phyloP scores from a whole-genome alignment of 2,329 filamentous ascomycete genomes.

The Pseudodiploospora longispora region DNA sequence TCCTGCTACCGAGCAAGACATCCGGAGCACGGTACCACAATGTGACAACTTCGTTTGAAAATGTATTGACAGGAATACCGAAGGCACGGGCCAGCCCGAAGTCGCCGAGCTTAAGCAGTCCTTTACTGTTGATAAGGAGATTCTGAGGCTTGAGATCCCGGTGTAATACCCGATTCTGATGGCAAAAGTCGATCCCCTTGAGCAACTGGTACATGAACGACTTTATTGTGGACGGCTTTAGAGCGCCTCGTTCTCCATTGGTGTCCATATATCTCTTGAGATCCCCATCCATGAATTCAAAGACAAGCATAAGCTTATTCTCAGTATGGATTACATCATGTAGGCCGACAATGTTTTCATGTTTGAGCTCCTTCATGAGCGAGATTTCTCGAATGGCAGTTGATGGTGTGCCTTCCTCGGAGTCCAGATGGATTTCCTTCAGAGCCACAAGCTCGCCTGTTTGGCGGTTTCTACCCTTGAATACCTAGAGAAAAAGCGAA shows the following conservation, averaged over 20 bases:
- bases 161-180: slow-evolving; percentile 93
- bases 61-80: slow-evolving; percentile 95
- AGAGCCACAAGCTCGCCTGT: slow-evolving; percentile 93
- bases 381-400: slow-evolving; percentile 98
- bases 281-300: slow-evolving; percentile 98
- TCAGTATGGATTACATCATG: slow-evolving; percentile 99
- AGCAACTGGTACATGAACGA: slow-evolving; percentile 98
- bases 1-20: slow-evolving; percentile 84
- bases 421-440: slow-evolving; percentile 98
- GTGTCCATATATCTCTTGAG: slow-evolving; percentile 99
- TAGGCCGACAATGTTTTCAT: slow-evolving; percentile 94
- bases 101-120: slow-evolving; percentile 84
- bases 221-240: slow-evolving; percentile 89
- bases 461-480: slow-evolving; percentile 95
- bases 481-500: slow-evolving; percentile 54
- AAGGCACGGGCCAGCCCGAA: slow-evolving; percentile 92
- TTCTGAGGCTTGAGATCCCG: slow-evolving; percentile 96
- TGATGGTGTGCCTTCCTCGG: slow-evolving; percentile 93
- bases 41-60: slow-evolving; percentile 95
- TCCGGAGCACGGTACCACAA: slow-evolving; percentile 97
- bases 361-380: slow-evolving; percentile 98
- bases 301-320: slow-evolving; percentile 99
- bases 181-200: slow-evolving; percentile 93
- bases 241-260: slow-evolving; percentile 76
- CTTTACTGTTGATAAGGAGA: slow-evolving; percentile 86